Conservation (phyloP, 1,284 basidiomycete genomes). For the Vanrija sp. region DNA sequence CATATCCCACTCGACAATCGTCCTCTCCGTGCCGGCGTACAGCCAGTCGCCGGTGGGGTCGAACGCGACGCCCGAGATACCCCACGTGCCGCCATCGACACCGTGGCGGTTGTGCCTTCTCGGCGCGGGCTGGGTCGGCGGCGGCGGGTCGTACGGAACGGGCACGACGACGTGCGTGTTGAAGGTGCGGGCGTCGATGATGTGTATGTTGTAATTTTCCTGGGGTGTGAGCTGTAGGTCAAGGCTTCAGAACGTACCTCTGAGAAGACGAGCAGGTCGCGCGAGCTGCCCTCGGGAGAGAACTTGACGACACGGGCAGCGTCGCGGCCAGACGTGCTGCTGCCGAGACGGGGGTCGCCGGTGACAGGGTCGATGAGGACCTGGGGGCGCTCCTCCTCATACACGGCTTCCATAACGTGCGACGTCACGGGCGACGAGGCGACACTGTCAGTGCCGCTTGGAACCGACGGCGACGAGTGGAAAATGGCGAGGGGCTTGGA, state of each 20-base stretch:
- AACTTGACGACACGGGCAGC: slow-evolving; percentile 49
- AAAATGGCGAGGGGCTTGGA: slow-evolving; percentile 46
- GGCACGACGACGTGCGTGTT: slow-evolving; percentile 43
- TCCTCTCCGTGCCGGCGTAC: slow-evolving; percentile 47
- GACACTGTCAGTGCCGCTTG: not conserved
- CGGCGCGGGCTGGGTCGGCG: not conserved
- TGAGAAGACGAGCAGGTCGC: slow-evolving; percentile 48
- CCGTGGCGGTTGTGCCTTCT: slow-evolving; percentile 14
- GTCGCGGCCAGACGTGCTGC: slow-evolving; percentile 36
- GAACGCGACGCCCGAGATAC: slow-evolving; percentile 45
- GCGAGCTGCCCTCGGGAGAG: slow-evolving; percentile 40
- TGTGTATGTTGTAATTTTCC: slow-evolving; percentile 46
- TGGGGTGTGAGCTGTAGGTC: slow-evolving; percentile 9
- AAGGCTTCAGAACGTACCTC: slow-evolving; percentile 26
- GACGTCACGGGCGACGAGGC: not conserved
- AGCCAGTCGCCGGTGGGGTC: slow-evolving; percentile 47
- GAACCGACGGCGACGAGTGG: slow-evolving; percentile 24
- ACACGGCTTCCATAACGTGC: not conserved
- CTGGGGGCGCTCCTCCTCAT: slow-evolving; percentile 5
- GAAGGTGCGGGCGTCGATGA: slow-evolving; percentile 49
- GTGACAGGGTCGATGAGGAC: slow-evolving; percentile 31
- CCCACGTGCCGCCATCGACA: slow-evolving; percentile 34
- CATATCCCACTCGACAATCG: slow-evolving; percentile 49
- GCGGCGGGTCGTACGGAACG: slow-evolving; percentile 27
- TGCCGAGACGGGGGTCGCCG: slow-evolving; percentile 18